These are phyloP conservation scores for Leccinum solheimii DNA, from an alignment of 1,284 basidiomycete genomes.

Conservation along the genomic window DNA sequence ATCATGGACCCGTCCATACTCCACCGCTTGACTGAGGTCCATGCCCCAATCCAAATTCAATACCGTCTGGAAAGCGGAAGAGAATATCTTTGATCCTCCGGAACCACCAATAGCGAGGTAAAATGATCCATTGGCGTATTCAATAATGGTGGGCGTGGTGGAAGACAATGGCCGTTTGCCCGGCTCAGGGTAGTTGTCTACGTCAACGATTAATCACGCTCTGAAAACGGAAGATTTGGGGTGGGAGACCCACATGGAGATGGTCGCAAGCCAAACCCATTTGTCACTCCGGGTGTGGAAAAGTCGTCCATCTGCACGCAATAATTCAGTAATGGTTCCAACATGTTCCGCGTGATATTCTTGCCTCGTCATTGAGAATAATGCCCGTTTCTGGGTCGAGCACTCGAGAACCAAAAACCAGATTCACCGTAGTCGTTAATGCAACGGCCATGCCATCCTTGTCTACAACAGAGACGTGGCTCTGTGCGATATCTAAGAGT, in stretches of 20 bases:
- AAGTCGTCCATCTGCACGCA: constrained; percentile 81
- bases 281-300: constrained; percentile 76
- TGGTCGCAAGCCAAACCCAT: constrained; percentile 82
- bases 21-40: constrained; percentile 79
- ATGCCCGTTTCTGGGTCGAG: constrained; percentile 85
- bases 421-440: constrained; percentile 86
- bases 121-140: constrained; percentile 70
- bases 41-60: constrained; percentile 83
- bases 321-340: constrained; percentile 9
- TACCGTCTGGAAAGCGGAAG: constrained; percentile 77
- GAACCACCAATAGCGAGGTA: constrained; percentile 79
- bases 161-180: constrained; percentile 89
- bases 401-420: constrained; percentile 84
- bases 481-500: constrained; percentile 43
- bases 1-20: constrained; percentile 87
- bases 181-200: constrained; percentile 85
- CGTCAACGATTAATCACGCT: background rate
- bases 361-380: constrained; percentile 83
- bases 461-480: constrained; percentile 82
- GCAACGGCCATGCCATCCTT: constrained; percentile 82
- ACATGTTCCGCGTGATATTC: background rate
- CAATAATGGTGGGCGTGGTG: constrained; percentile 78
- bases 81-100: constrained; percentile 87
- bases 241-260: constrained; percentile 65
- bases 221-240: constrained; percentile 1